Percentiles rank a stretch among this genome's conserved stretches.
phyloP scores from a whole-genome alignment of 495 filamentous ascomycete species.

The Neurospora sp. region DNA sequence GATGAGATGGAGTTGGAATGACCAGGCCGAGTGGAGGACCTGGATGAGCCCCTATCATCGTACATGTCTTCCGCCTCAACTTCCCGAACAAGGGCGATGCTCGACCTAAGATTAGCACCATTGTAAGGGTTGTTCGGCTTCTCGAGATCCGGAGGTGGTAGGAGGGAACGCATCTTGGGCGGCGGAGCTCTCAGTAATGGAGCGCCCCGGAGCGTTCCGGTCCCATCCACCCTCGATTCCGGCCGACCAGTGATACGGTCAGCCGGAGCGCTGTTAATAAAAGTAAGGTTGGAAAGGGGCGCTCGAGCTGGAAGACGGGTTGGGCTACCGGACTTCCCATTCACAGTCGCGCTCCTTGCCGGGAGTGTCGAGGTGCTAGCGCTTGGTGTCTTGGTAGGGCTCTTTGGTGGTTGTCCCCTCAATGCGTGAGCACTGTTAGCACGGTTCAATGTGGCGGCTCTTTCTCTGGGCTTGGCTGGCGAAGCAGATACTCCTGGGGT shows the following conservation, averaged over 20 bases:
- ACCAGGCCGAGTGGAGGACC: conserved; percentile 2
- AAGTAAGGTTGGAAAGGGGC: conserved; percentile 68
- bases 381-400: conserved; percentile 58
- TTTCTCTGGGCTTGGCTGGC: conserved; percentile 26
- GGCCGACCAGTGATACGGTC: conserved; percentile 30
- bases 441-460: conserved; percentile 30
- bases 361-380: conserved; percentile 21
- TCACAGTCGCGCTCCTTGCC: conserved; percentile 11
- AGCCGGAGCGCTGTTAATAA: conserved; percentile 75
- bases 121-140: conserved; percentile 53
- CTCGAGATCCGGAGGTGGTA: conserved; percentile 52
- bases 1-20: conserved; percentile 11
- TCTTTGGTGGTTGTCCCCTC: conserved; percentile 33
- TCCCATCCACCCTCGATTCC: conserved; percentile 30
- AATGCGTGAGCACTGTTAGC: conserved; percentile 22
- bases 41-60: conserved; percentile 44
- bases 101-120: conserved; percentile 55
- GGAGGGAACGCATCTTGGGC: conserved; percentile 80
- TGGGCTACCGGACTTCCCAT: conserved; percentile 42
- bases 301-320: conserved; percentile 75
- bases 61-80: conserved; percentile 80
- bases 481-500: conserved; percentile 58
- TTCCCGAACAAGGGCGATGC: conserved; percentile 51
- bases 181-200: conserved; percentile 56
- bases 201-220: conserved; percentile 28